Percentiles rank a stretch among this genome's conserved stretches.
Evolutionary conservation across 768 basidiomycete species (phyloP).

Genomic region (Cystoderma amianthinum): DNA sequence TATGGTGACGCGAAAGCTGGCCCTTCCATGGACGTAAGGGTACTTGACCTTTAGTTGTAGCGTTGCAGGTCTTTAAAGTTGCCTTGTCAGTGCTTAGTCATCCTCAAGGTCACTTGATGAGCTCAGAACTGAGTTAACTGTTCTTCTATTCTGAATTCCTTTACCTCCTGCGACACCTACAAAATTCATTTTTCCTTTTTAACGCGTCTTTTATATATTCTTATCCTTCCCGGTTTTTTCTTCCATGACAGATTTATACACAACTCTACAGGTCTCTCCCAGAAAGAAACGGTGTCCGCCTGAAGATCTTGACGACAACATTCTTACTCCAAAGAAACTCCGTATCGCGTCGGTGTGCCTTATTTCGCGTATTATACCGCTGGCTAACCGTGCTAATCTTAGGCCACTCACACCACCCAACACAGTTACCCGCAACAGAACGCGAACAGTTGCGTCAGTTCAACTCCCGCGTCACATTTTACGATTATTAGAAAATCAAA

Average conservation of each 20-base stretch:
- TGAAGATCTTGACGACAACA: constrained; percentile 37
- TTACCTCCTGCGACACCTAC: too few relatives aligned
- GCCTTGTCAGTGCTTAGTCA: too few relatives aligned
- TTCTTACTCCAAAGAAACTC: constrained; percentile 64
- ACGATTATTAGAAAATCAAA: constrained; percentile 59
- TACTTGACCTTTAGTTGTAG: too few relatives aligned
- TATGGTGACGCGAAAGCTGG: too few relatives aligned
- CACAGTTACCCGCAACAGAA: constrained; percentile 25
- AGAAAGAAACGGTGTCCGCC: constrained; percentile 58
- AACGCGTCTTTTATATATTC: too few relatives aligned
- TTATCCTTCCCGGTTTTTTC: too few relatives aligned
- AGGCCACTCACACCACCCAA: constrained; percentile 58
- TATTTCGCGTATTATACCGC: constrained; percentile 1
- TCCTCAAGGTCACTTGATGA: too few relatives aligned
- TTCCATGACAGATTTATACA: constrained; percentile 63
- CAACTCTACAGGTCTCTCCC: constrained; percentile 58
- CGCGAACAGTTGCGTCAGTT: constrained; percentile 10
- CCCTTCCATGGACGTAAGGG: too few relatives aligned
- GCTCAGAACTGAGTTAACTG: too few relatives aligned
- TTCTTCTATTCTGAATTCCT: too few relatives aligned
- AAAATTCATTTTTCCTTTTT: too few relatives aligned
- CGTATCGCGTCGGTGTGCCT: constrained; percentile 40
- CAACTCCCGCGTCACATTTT: constrained; percentile 49
- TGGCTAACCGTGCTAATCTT: constrained; percentile 1
- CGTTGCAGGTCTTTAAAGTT: too few relatives aligned